Evolutionary conservation across 2,329 filamentous ascomycete species (phyloP).

Genomic region (Penicillium sp.): DNA sequence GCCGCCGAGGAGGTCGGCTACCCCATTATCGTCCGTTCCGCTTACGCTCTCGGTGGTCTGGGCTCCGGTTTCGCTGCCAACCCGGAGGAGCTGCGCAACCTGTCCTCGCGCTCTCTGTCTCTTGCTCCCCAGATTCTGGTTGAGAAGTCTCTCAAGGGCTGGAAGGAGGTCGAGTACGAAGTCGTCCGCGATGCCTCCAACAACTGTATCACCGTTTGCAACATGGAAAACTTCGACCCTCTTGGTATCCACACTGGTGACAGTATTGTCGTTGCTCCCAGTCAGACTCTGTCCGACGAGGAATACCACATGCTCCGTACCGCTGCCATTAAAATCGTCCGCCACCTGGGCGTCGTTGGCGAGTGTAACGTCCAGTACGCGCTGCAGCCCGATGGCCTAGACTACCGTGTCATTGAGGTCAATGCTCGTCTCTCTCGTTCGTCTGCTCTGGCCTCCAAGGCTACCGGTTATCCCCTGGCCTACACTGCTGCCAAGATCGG

Average conservation of each 20-base stretch:
- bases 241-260: slow-evolving; percentile 97
- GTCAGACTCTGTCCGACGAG: slow-evolving; percentile 94
- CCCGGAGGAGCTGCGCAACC: slow-evolving; percentile 86
- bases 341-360: slow-evolving; percentile 93
- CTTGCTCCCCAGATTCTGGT: slow-evolving; percentile 95
- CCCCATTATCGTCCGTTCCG: slow-evolving; percentile 95
- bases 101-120: slow-evolving; percentile 88
- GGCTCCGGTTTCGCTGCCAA: slow-evolving; percentile 96
- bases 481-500: slow-evolving; percentile 99
- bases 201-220: slow-evolving; percentile 99
- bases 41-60: slow-evolving; percentile 92
- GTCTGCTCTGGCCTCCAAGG: slow-evolving; percentile 94
- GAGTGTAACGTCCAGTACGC: slow-evolving; percentile 99
- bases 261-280: slow-evolving; percentile 96
- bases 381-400: slow-evolving; percentile 90
- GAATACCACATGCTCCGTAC: slow-evolving; percentile 99
- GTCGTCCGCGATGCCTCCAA: slow-evolving; percentile 95
- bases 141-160: slow-evolving; percentile 97
- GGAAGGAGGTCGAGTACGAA: slow-evolving; percentile 99
- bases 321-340: slow-evolving; percentile 96
- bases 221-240: slow-evolving; percentile 98
- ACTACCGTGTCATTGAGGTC: slow-evolving; percentile 98
- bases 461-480: slow-evolving; percentile 92
- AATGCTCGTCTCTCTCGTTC: slow-evolving; percentile 98
- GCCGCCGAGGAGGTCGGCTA: slow-evolving; percentile 88